phyloP scores from a whole-genome alignment of 306 rosid species.

The Rosa chinensis region DNA sequence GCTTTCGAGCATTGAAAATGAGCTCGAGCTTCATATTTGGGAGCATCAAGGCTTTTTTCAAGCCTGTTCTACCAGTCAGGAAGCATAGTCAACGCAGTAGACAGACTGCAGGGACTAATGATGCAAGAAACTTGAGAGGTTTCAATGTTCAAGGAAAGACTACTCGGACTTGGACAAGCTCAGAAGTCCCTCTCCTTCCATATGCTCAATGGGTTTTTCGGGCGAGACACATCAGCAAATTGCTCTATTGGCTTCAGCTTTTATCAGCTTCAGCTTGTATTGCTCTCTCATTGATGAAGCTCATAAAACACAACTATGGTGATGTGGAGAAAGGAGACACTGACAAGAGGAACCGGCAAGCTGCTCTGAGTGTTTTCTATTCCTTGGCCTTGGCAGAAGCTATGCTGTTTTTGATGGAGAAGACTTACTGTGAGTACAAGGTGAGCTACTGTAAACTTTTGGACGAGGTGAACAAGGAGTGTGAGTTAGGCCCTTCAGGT shows the following conservation, averaged over 20 bases:
- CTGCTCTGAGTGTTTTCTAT: constrained; percentile 76
- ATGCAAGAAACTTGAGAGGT: constrained; percentile 4
- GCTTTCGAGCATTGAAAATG: constrained; percentile 53
- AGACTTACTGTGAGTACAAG: constrained; percentile 84
- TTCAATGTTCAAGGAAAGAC: constrained; percentile 47
- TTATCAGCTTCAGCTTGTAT: constrained; percentile 84
- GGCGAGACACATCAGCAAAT: constrained; percentile 67
- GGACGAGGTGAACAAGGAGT: constrained; percentile 70
- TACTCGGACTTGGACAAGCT: constrained; percentile 63
- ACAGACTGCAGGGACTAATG: constrained; percentile 29
- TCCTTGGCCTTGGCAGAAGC: constrained; percentile 88
- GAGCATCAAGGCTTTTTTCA: constrained; percentile 40
- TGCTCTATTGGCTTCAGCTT: constrained; percentile 93
- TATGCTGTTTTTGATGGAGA: constrained; percentile 71
- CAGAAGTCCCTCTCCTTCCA: constrained; percentile 85
- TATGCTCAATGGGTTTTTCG: constrained; percentile 69
- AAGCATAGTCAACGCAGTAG: constrained; percentile 27
- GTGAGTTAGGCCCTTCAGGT: constrained; percentile 74
- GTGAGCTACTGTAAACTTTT: constrained; percentile 57
- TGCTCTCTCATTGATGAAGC: constrained; percentile 66
- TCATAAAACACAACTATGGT: constrained; percentile 66
- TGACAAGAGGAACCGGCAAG: constrained; percentile 67
- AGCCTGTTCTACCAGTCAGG: constrained; percentile 36
- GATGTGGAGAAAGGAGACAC: constrained; percentile 72
- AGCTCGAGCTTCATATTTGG: constrained; percentile 43